phyloP scores from a whole-genome alignment of 148 eudicot genomes.

The Diospyros lotus region DNA sequence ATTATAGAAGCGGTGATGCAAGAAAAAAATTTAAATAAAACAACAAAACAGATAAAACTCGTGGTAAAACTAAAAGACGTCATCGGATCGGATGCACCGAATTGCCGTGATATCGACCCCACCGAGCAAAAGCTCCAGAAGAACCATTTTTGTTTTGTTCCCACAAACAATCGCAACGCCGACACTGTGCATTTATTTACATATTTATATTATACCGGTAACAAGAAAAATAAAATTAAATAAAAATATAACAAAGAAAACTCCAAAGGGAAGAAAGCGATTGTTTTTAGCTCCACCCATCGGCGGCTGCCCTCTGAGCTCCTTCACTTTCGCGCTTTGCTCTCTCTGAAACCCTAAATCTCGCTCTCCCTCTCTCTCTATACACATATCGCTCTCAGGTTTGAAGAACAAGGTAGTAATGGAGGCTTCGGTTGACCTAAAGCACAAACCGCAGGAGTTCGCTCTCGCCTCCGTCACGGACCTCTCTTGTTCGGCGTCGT shows the following conservation, averaged over 20 bases:
- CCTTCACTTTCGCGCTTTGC: conserved; percentile 8
- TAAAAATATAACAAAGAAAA: too few species aligned
- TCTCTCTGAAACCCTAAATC: conserved; percentile 16
- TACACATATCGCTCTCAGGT: background rate
- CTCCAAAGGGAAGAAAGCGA: too few species aligned
- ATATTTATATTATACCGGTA: too few species aligned
- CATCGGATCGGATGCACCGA: background rate
- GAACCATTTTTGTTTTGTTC: background rate
- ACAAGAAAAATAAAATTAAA: too few species aligned
- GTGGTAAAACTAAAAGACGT: background rate
- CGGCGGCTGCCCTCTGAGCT: conserved; percentile 13
- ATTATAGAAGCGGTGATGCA: too few species aligned
- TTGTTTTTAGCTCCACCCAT: background rate
- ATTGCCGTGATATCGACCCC: background rate
- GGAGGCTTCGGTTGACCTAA: conserved; percentile 20
- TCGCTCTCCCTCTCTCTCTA: background rate
- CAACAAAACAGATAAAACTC: too few species aligned
- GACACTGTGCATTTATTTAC: too few species aligned
- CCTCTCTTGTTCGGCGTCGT: conserved; percentile 16
- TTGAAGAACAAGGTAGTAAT: conserved; percentile 22
- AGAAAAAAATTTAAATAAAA: too few species aligned
- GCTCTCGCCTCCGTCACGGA: conserved; percentile 28
- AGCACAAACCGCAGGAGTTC: conserved; percentile 11
- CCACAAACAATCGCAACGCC: background rate
- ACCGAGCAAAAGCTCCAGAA: background rate